These are phyloP conservation scores for Isabelozyma pseudorhagii DNA, from an alignment of 805 yeast species.

Conservation along the genomic window DNA sequence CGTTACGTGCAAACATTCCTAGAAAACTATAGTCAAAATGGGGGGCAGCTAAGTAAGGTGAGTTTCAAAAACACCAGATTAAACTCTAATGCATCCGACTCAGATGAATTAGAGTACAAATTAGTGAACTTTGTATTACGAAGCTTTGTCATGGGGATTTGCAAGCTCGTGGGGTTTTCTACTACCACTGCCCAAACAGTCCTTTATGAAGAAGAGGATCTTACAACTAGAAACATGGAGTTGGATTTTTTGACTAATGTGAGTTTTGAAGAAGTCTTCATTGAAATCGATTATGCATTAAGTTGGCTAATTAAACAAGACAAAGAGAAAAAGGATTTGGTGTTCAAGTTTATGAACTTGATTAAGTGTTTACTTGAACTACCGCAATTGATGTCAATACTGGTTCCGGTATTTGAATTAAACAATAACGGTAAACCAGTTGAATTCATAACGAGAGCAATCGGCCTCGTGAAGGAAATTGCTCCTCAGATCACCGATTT, in stretches of 20 bases:
- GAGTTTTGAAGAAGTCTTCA: slow-evolving; percentile 15
- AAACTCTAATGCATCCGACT: slow-evolving; percentile 3
- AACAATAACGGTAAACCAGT: neutral
- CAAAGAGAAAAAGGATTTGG: slow-evolving; percentile 7
- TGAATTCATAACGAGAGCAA: neutral
- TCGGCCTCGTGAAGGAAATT: neutral
- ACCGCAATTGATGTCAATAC: slow-evolving; percentile 14
- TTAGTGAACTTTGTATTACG: slow-evolving; percentile 51
- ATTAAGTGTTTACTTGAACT: slow-evolving; percentile 24
- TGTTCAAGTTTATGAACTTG: slow-evolving; percentile 16
- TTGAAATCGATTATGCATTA: slow-evolving; percentile 31
- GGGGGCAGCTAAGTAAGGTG: slow-evolving; percentile 1
- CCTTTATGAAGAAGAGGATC: slow-evolving; percentile 72
- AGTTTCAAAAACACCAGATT: slow-evolving; percentile 11
- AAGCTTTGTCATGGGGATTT: slow-evolving; percentile 49
- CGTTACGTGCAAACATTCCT: slow-evolving; percentile 65
- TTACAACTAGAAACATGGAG: slow-evolving; percentile 62
- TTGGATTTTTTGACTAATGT: slow-evolving; percentile 29
- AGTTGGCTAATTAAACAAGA: slow-evolving; percentile 23
- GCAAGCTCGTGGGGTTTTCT: slow-evolving; percentile 50
- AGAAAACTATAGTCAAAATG: slow-evolving; percentile 24
- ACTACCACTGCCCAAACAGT: slow-evolving; percentile 53
- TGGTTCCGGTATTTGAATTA: slow-evolving; percentile 11
- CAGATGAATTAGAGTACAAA: slow-evolving; percentile 11
- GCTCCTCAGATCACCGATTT: slow-evolving; percentile 1